Evolutionary conservation across 176 grass and related monocot genomes (phyloP), one percentile per base, ranked within the genome.

Genomic region (Alopecurus myosuroides): DNA sequence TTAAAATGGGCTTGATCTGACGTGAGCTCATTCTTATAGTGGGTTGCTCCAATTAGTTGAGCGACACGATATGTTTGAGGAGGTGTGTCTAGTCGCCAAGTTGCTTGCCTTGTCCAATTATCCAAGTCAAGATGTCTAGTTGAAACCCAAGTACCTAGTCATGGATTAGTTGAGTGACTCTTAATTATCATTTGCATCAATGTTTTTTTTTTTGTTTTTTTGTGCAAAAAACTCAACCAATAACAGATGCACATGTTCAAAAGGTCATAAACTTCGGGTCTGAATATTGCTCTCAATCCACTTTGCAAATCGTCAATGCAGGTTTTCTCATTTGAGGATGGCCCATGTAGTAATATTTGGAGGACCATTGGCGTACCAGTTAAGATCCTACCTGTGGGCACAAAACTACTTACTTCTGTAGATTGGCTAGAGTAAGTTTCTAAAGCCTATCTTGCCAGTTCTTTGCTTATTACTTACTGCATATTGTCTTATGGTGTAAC

Each of bases 391-490:
- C 87, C 88, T 49, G 70, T 69, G 39, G 79, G 70, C 35, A 40
- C 31, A 67, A 84, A 78, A 12, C 41, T 42, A 77, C 74, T 79
- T 81, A 79, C 45, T 69, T 78, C 55, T 29, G 57, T 97, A 78
- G 94, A 99, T 91, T 99, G 97, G 97, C 85, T 97, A 79, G 82
- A 94, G 97, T 99, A 94, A 97, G 89, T 87, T 84, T 73, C 44
- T 69, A n/a, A 88, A 77, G 26, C 85, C n/a, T 65, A 58, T 62
- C 57, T 76, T 91, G 49, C 11, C 61, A 91, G 42, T 60, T 49
- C 33, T 85, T 90, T 86, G 42, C 64, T 69, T 57, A 73, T 77
- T 61, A 22, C 22, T 33, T 85, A 18, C 56, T 83, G 33, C 44
- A 61, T 82, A 9, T 22, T 36, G 34, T 78, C 42, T 70, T 1